These are phyloP conservation scores for Funneliformis mosseae DNA, from an alignment of 192 early-diverging fungal genomes.

Conservation along the genomic window DNA sequence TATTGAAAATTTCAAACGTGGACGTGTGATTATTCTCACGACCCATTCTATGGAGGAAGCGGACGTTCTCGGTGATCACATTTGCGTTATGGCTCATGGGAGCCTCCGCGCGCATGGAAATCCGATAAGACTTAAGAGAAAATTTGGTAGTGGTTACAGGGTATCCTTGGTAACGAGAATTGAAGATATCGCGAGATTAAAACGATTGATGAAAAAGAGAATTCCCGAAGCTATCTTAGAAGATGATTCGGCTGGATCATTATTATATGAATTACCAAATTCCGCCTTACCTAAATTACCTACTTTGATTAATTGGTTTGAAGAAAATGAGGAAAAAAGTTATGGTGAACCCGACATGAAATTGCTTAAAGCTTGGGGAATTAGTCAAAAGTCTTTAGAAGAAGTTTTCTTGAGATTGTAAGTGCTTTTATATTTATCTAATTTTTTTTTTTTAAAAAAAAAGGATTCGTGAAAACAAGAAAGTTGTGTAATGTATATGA, in stretches of 20 bases:
- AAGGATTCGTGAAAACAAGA: slow-evolving; percentile 47
- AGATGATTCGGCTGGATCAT: slow-evolving; percentile 70
- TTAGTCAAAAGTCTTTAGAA: slow-evolving; percentile 68
- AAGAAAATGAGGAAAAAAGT: slow-evolving; percentile 37
- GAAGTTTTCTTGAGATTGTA: slow-evolving; percentile 67
- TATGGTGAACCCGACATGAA: slow-evolving; percentile 27
- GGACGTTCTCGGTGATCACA: slow-evolving; percentile 61
- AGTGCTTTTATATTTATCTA: slow-evolving; percentile 14
- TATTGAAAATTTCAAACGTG: slow-evolving; percentile 76
- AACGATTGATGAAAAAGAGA: slow-evolving; percentile 45
- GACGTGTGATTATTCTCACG: slow-evolving; percentile 70
- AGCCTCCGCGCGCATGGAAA: slow-evolving; percentile 63
- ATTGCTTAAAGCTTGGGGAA: slow-evolving; percentile 62
- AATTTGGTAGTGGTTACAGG: slow-evolving; percentile 75
- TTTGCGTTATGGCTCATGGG: slow-evolving; percentile 70
- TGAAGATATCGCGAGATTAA: slow-evolving; percentile 48
- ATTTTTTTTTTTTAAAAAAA: not conserved
- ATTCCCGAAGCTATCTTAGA: slow-evolving; percentile 61
- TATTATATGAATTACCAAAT: slow-evolving; percentile 67
- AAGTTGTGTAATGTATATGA: too few species aligned
- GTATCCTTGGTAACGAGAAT: slow-evolving; percentile 64
- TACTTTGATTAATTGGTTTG: slow-evolving; percentile 60
- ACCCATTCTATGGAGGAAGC: slow-evolving; percentile 81
- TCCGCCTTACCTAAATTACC: slow-evolving; percentile 50
- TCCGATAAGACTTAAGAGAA: slow-evolving; percentile 66